Evolutionary conservation across 2,329 filamentous ascomycete genomes (phyloP).

Genomic region (Biscogniauxia mediterranea): DNA sequence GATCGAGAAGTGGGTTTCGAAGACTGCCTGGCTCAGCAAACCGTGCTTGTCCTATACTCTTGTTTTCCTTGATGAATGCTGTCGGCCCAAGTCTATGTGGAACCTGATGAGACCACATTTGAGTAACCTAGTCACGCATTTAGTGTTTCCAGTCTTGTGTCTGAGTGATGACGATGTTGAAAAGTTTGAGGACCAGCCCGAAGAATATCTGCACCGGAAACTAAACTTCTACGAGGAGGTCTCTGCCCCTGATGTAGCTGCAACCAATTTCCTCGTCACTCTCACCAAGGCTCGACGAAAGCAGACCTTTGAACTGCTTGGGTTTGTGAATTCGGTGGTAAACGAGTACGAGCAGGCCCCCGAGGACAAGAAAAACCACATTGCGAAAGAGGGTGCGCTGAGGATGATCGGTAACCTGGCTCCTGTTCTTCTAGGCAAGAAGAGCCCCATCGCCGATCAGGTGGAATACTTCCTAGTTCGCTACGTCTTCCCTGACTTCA

Average conservation of each 20-base stretch:
- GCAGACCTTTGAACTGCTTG: conserved; percentile 91
- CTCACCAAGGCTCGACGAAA: conserved; percentile 93
- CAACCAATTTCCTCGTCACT: conserved; percentile 93
- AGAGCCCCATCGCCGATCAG: conserved; percentile 95
- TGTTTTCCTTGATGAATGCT: conserved; percentile 94
- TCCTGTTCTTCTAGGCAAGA: conserved; percentile 93
- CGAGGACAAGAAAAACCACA: conserved; percentile 86
- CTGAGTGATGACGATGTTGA: conserved; percentile 89
- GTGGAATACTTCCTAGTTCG: conserved; percentile 98
- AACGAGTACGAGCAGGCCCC: conserved; percentile 85
- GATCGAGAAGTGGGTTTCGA: conserved; percentile 96
- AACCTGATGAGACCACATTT: conserved; percentile 88
- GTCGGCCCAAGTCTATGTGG: conserved; percentile 98
- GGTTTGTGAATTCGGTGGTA: conserved; percentile 92
- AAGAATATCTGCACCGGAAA: conserved; percentile 95
- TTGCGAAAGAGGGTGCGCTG: conserved; percentile 93
- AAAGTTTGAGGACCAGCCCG: conserved; percentile 89
- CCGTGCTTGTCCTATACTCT: conserved; percentile 91
- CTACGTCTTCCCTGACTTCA: conserved; percentile 97
- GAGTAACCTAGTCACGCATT: conserved; percentile 87
- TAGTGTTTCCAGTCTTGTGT: conserved; percentile 94
- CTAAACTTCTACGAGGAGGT: conserved; percentile 98
- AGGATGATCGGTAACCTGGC: conserved; percentile 96
- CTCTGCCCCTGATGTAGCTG: conserved; percentile 89
- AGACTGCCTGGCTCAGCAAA: conserved; percentile 91